Evolutionary conservation across 257 asterid genomes (phyloP).

Genomic region (Solanum virginianum): DNA sequence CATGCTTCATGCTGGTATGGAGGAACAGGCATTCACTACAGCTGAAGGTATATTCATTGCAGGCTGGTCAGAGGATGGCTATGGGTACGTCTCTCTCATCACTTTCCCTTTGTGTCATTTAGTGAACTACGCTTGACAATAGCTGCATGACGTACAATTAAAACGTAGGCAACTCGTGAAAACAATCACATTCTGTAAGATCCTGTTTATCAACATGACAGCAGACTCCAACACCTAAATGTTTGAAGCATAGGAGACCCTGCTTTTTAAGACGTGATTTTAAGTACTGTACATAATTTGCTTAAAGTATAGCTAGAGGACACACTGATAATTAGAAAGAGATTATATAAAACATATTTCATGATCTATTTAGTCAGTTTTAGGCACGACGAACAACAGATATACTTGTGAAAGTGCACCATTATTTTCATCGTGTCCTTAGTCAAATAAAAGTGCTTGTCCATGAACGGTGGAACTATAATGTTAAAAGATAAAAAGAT

Average conservation of each 20-base stretch:
- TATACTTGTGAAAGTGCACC: not conserved
- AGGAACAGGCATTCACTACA: constrained; percentile 79
- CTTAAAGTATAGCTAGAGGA: not conserved
- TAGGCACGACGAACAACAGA: not conserved
- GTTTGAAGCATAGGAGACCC: not conserved
- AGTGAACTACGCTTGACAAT: not conserved
- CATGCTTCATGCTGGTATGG: constrained; percentile 96
- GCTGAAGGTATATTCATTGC: constrained; percentile 90
- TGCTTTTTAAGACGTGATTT: not conserved
- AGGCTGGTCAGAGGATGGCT: constrained; percentile 99
- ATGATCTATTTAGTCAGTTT: not conserved
- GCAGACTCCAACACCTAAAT: not conserved
- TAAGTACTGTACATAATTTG: not conserved
- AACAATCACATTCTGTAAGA: not conserved
- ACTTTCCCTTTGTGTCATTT: not conserved
- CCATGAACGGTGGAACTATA: not conserved
- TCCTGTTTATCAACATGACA: not conserved
- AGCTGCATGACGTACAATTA: not conserved
- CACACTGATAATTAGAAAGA: not conserved
- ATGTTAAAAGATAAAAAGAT: not conserved
- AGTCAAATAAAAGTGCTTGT: not conserved
- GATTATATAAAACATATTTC: not conserved
- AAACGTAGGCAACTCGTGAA: not conserved
- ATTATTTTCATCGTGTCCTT: not conserved
- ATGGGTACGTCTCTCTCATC: constrained; percentile 44